A percentile compares a stretch with the other conserved stretches of the same genome.
Conservation (phyloP, 2,329 filamentous ascomycete species). For the Fusarium sp. region DNA sequence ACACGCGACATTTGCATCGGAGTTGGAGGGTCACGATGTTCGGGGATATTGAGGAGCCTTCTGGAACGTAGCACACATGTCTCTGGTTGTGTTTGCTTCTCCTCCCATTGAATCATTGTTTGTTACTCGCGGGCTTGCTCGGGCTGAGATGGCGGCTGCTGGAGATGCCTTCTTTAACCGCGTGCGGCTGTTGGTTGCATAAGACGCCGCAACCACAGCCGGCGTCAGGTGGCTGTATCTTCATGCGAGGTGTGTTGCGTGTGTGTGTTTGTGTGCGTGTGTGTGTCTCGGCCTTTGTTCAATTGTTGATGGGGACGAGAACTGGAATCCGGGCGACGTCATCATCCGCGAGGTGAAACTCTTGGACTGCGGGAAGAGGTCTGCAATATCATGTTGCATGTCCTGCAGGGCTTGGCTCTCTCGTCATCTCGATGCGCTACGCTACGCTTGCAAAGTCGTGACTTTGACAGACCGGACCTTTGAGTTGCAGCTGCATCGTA, state of each 20-base stretch:
- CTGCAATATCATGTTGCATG: not conserved
- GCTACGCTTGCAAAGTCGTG: not conserved
- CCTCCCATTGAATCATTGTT: not conserved
- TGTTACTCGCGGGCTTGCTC: slow-evolving; percentile 1
- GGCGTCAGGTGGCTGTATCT: slow-evolving; percentile 39
- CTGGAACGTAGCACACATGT: slow-evolving; percentile 6
- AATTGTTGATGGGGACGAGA: slow-evolving; percentile 23
- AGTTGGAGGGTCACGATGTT: too few relatives aligned
- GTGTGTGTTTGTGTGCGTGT: not conserved
- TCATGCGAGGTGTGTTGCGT: slow-evolving; percentile 31
- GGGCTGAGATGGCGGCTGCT: slow-evolving; percentile 16
- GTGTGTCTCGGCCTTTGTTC: slow-evolving; percentile 23
- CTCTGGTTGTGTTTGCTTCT: not conserved
- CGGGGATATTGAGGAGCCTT: not conserved
- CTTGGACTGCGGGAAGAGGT: too few relatives aligned
- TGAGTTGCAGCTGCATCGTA: slow-evolving; percentile 29
- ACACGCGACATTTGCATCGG: not conserved
- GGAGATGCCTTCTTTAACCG: slow-evolving; percentile 10
- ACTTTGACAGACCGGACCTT: slow-evolving; percentile 12
- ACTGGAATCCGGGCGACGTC: slow-evolving; percentile 22
- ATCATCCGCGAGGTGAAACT: slow-evolving; percentile 12
- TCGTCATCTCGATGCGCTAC: slow-evolving; percentile 8
- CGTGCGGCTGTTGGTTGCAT: slow-evolving; percentile 26
- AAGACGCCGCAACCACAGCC: slow-evolving; percentile 23
- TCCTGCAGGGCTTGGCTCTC: not conserved